Base-by-base conservation (phyloP, 176 grass and related monocot genomes). In the Urochloa ruziziensis region DNA sequence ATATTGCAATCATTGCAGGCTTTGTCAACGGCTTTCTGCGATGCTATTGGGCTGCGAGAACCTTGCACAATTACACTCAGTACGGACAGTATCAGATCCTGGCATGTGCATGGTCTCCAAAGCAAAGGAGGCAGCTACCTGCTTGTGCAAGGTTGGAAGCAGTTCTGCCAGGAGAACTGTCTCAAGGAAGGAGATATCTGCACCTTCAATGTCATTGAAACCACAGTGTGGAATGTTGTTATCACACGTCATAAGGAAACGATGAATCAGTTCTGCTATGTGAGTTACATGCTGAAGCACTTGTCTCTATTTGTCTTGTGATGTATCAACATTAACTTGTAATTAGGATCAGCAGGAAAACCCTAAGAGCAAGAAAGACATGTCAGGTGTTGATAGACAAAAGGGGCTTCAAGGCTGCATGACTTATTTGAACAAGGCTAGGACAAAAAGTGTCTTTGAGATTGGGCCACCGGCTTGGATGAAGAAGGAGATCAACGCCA, bases 121-220 rank as follows among this genome's bases (percentile, higher is more conserved):
- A 29, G 30, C 34, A 52, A 43, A 35, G 14, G 23, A 4, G 5
- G 11, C 0, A 29, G 17, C 59, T 40, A 75, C 61, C 1, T 2
- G 7, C 33, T 75, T 23, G 47, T 47, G 21, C 0, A 6, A 5
- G 51, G 18, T 8, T 84, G 48, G 82, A 58, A 0, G 48, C 54
- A 9, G 16, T 72, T 79, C 66, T 86, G 53, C 32, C 6, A 17
- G 34, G 72, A 67, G 24, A 84, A 84, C 72, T 5, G 14, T 14
- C 62, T 85, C 53, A 61, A 79, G 54, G 40, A 11, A 23, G 75
- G 66, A 1, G 75, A 72, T 30, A n/a, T 79, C 23, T 86, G 66
- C 42, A 70, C 43, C 30, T 77, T 85, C 74, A 33, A 67, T 14
- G 4, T 68, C 51, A 3, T 85, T 2, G 14, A 85, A 17, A 25